A percentile compares a stretch with the other conserved stretches of the same genome.
phyloP scores from a whole-genome alignment of 495 filamentous ascomycete species.

The Hapsidospora chrysogenum region DNA sequence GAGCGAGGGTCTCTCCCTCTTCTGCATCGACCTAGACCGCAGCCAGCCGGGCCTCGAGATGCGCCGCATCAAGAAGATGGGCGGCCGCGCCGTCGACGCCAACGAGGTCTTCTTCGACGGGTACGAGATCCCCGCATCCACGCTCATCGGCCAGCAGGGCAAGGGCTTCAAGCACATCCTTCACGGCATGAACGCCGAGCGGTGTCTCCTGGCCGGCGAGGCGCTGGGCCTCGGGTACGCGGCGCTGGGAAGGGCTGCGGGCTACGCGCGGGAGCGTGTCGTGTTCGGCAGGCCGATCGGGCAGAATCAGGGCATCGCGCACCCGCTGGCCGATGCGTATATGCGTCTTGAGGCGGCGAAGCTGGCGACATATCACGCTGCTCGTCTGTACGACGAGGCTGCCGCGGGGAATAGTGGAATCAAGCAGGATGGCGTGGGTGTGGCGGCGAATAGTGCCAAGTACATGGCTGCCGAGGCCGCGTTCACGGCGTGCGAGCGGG shows the following conservation, averaged over 20 bases:
- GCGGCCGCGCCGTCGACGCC: conserved; percentile 59
- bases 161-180: conserved; percentile 63
- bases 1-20: conserved; percentile 54
- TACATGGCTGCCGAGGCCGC: conserved; percentile 68
- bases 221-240: conserved; percentile 63
- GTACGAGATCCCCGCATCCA: conserved; percentile 41
- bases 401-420: conserved; percentile 35
- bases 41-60: conserved; percentile 40
- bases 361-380: conserved; percentile 61
- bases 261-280: conserved; percentile 49
- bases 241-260: conserved; percentile 44
- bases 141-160: conserved; percentile 50
- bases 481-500: conserved; percentile 55
- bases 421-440: conserved; percentile 45
- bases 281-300: conserved; percentile 60
- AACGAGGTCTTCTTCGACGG: conserved; percentile 76
- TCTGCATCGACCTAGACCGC: conserved; percentile 58
- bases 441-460: conserved; percentile 62
- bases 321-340: conserved; percentile 56
- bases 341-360: conserved; percentile 73
- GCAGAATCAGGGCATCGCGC: conserved; percentile 57
- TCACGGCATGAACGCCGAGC: conserved; percentile 74
- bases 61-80: conserved; percentile 67
- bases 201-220: conserved; percentile 61
- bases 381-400: conserved; percentile 55